Evolutionary conservation across 306 rosid species (phyloP), one percentile per base, ranked within the genome.

Genomic region (Lathyrus sativus): DNA sequence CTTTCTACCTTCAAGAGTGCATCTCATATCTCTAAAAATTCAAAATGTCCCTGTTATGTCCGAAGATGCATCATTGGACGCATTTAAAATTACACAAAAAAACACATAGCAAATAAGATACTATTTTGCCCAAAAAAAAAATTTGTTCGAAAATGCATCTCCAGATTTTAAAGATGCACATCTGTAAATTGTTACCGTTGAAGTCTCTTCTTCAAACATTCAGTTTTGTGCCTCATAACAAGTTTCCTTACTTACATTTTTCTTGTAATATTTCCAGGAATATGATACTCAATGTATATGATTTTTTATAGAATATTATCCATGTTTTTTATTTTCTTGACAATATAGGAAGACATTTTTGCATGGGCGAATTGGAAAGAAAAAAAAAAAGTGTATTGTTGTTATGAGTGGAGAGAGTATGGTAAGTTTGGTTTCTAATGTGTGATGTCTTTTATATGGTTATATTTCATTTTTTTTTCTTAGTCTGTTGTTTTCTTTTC

Each of bases 401-500:
- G 88, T 82, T 3, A 80, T 88, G 92, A 81, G 84, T 3, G 92
- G 97, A 68, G 62, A 86, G 43, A 58, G 88, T 60, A 85, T 88
- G 96, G 96, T 91, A 78, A 43, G 76, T 24, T 29, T 1, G 9
- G 28, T 46, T 22, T 65, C 13, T 66, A 2, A 14, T 66, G 3
- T 18, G 29, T 13, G 37, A 31, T 29, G 62, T 5, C 0, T n/a
- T 57, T 28, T 61, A 2, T 24, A 24, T 57, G 10, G 11, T 46
- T 13, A 3, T 2, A 1, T 48, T 50, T 49, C 0, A 43, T 54
- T 65, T 3, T 5, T n/a, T 9, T 41, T 28, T 55, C 41, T 55
- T n/a, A 62, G 9, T 43, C 5, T 74, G 48, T 44, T 15, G 26
- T 1, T 24, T 2, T 24, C 26, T 45, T 68, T 45, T 76, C 11